Evolutionary conservation across 192 early-diverging fungal species (phyloP), one percentile per base, ranked within the genome.

Genomic region (Coemansia sp.): DNA sequence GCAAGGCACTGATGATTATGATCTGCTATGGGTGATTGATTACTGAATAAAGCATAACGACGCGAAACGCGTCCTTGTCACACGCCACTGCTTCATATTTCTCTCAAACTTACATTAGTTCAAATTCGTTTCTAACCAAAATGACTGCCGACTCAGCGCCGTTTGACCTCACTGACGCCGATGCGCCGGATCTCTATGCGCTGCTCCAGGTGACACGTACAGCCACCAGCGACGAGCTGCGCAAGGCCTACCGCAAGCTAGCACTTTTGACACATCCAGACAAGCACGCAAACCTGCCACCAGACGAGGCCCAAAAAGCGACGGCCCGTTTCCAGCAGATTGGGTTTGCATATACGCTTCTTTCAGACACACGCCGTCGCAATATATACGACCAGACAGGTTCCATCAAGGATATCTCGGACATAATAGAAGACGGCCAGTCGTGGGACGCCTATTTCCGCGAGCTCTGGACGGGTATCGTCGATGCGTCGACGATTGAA

Each of bases 201-300:
- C 45, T 93, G 11, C 82, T 99, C 11, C 85, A 83, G 6, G 89
- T 95, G 4, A 27, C 73, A 11, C 59, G 81, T 14, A 80, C 76
- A 21, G 95, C 95, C 9, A 89, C 85, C 14, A 78, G 82, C 22
- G 84, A 81, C 8, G 86, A 90, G 33, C 93, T 99, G 66, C 97
- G 97, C 69, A 93, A 92, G 66, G 92, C 88, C 9, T 98, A 98
- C 83, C 86, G 91, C 57, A 76, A 85, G 27, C 75, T 85, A 34
- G 95, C 94, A 3, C 79, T 93, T 11, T 86, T 86, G 53, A 93
- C 80, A 49, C 96, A 99, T 61, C 96, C 96, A 0, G 96, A 99
- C 83, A 97, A 97, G 69, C 86, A 83, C 71, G 63, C 80, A 24
- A 82, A 88, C 65, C 51, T 65, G 22, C 24, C 22, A 59, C 69